Evolutionary conservation across 495 filamentous ascomycete species (phyloP).

Genomic region (Talaromyces wortmannii): DNA sequence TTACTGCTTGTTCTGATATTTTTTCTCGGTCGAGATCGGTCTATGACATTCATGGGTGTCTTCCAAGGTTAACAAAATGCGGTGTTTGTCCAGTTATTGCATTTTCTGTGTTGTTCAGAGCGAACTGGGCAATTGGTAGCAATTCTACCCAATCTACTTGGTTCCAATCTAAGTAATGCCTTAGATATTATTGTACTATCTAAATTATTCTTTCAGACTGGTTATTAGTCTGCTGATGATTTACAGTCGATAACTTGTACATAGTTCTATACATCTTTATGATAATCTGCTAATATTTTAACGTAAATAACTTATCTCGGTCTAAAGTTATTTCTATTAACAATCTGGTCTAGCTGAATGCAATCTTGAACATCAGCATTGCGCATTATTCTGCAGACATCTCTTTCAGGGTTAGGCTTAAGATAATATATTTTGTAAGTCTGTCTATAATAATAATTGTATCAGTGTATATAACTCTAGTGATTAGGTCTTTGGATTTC

Average conservation of each 20-base stretch:
- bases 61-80: background rate
- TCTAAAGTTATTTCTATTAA: no score
- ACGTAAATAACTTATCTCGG: no score
- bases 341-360: background rate
- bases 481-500: background rate
- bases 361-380: background rate
- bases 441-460: no score
- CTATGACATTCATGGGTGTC: background rate
- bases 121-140: conserved; percentile 4
- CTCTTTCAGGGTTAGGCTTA: background rate
- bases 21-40: no score
- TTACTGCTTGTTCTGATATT: no score
- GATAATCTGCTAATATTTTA: no score
- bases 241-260: no score
- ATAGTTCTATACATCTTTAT: no score
- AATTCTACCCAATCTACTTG: background rate
- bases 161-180: background rate
- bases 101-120: conserved; percentile 4
- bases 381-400: background rate
- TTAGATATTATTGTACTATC: no score
- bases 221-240: no score
- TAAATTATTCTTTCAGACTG: no score
- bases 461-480: conserved; percentile 1
- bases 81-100: conserved; percentile 5
- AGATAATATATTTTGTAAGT: conserved; percentile 7